phyloP scores from a whole-genome alignment of 768 basidiomycete genomes.

The Gloeostereum incarnatum region DNA sequence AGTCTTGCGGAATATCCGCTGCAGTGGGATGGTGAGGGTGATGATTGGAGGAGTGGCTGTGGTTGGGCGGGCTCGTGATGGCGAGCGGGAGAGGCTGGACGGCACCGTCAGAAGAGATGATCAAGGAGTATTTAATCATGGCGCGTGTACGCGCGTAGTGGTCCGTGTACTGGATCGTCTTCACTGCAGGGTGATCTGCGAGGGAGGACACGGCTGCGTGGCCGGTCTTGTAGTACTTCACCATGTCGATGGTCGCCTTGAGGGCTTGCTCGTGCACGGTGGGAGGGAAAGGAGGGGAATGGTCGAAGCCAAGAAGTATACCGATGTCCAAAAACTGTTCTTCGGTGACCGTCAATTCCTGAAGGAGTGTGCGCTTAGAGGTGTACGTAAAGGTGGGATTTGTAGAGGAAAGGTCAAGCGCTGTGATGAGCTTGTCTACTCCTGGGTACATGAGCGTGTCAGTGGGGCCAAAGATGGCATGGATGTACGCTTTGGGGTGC shows the following conservation, averaged over 20 bases:
- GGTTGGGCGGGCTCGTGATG: constrained; percentile 35
- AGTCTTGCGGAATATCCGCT: constrained; percentile 81
- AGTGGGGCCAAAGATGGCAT: constrained; percentile 86
- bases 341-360: constrained; percentile 54
- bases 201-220: constrained; percentile 71
- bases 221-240: constrained; percentile 89
- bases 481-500: constrained; percentile 89
- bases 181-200: constrained; percentile 76
- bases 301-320: constrained; percentile 86
- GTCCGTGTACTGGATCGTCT: constrained; percentile 71
- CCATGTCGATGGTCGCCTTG: constrained; percentile 84
- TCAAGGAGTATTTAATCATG: constrained; percentile 87
- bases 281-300: constrained; percentile 72
- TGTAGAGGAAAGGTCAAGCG: constrained; percentile 64
- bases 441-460: constrained; percentile 85
- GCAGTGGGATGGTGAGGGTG: constrained; percentile 65
- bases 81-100: constrained; percentile 78
- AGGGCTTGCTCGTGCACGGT: constrained; percentile 73
- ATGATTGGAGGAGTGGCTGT: constrained; percentile 43
- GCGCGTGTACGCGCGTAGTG: constrained; percentile 83
- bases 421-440: constrained; percentile 85
- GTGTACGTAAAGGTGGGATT: constrained; percentile 75
- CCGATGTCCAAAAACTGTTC: constrained; percentile 95
- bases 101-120: constrained; percentile 80
- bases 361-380: constrained; percentile 62